Evolutionary conservation across 1,284 basidiomycete species (phyloP), one percentile per base, ranked within the genome.

Genomic region (Ceratobasidium sp.): DNA sequence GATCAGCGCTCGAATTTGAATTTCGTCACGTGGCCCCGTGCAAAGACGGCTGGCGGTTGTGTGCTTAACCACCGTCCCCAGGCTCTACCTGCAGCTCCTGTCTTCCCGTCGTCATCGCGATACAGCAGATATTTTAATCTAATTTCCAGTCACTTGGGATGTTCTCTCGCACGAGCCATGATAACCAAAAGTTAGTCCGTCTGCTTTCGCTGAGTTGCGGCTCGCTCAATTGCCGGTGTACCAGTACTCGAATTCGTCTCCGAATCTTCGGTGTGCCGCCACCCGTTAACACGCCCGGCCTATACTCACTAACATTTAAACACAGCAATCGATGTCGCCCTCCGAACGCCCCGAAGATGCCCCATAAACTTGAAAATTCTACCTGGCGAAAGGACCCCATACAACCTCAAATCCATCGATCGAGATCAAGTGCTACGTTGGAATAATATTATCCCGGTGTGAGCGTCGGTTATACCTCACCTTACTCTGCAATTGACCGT

Each of bases 361-460:
- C 61, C 61, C 8, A 46, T 63, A 19, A 46, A 29, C 41, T 37
- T 63, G 7, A 63, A 63, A 29, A 7, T 63, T n/a, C 39, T 63
- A 48, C 4, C 29, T 4, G 27, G 22, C 9, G 19, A 27, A n/a
- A 34, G 43, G 8, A 9, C 13, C 2, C 61, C 24, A n/a, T 31
- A 43, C 14, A 16, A 43, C 24, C 13, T 63, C 5, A 41, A 41
- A 29, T 1, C 27, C 7, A 48, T 63, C n/a, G 9, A 9, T 6
- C 22, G 13, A 4, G 61, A 63, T 19, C 43, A 48, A 14, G n/a
- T 16, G 13, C 19, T 63, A 37, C 41, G 39, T 22, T 63, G 61
- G 61, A 24, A 31, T 8, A 48, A 63, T n/a, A 22, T 63, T 13
- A 29, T 19, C 11, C 41, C 41, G 7, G n/a, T 63, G 61, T 63